Percentiles rank a stretch among this genome's conserved stretches.
Conservation (phyloP, 805 yeast genomes). For the Saturnispora diversa region DNA sequence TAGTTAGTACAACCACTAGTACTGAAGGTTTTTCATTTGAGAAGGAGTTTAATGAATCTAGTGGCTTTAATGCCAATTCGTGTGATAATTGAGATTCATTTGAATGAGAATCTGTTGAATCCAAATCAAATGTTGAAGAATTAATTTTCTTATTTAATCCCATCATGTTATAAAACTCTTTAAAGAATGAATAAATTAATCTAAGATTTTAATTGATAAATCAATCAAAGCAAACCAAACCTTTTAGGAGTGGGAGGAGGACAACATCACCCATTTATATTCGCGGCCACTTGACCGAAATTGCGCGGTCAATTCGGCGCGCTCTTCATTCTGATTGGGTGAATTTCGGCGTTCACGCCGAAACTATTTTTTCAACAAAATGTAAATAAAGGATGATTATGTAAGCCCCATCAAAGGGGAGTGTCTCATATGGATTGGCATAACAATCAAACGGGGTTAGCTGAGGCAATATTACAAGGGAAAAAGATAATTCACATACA, state of each 20-base stretch:
- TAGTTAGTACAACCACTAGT: constrained; percentile 59
- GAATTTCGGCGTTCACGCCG: background rate
- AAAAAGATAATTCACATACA: too few relatives aligned
- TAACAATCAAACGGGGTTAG: too few relatives aligned
- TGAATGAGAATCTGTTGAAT: constrained; percentile 7
- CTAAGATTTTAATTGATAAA: too few relatives aligned
- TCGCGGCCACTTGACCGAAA: constrained; percentile 1
- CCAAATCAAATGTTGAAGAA: background rate
- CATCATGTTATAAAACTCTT: background rate
- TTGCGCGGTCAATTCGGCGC: background rate
- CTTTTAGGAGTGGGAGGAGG: background rate
- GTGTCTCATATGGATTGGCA: too few relatives aligned
- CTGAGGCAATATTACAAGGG: too few relatives aligned
- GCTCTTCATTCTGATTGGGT: constrained; percentile 3
- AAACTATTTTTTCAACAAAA: background rate
- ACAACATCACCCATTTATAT: background rate
- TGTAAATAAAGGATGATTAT: too few relatives aligned
- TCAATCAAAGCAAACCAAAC: too few relatives aligned
- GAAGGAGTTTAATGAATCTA: constrained; percentile 24
- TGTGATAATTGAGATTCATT: constrained; percentile 2
- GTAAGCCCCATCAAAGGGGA: too few relatives aligned
- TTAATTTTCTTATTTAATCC: background rate
- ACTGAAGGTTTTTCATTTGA: constrained; percentile 47
- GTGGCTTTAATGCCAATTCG: constrained; percentile 7
- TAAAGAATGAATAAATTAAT: too few relatives aligned